These are phyloP conservation scores for Salvia miltiorrhiza DNA, from an alignment of 257 asterid genomes.

Conservation along the genomic window DNA sequence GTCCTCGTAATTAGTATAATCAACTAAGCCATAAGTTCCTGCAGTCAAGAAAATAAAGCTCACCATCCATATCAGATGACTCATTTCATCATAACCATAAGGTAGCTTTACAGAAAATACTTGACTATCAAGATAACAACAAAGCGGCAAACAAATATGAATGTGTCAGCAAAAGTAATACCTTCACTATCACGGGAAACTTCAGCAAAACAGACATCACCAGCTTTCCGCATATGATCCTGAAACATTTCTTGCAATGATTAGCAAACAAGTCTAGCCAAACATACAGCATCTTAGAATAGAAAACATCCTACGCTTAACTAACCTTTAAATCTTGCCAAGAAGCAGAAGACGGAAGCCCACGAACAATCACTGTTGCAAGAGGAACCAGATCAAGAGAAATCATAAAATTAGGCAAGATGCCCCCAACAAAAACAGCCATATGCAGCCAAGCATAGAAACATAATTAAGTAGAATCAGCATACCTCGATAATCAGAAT, in stretches of 20 bases:
- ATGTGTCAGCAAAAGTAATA: conserved; percentile 21
- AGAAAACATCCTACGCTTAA: conserved; percentile 4
- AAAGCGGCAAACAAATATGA: background rate
- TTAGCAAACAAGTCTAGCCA: conserved; percentile 2
- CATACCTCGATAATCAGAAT: conserved; percentile 88
- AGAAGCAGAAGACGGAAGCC: conserved; percentile 98
- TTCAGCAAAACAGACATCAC: conserved; percentile 99
- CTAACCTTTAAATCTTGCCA: conserved; percentile 99
- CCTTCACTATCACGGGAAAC: conserved; percentile 97
- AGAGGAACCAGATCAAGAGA: conserved; percentile 3
- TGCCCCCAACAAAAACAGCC: background rate
- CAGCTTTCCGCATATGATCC: conserved; percentile 99
- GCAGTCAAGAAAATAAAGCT: conserved; percentile 21
- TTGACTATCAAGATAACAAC: background rate
- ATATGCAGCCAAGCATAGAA: background rate
- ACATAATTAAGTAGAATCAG: background rate
- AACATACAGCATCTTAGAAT: background rate
- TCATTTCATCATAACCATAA: conserved; percentile 10
- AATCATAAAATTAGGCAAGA: background rate
- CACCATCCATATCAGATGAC: conserved; percentile 1
- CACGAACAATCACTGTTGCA: conserved; percentile 76
- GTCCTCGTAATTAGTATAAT: conserved; percentile 87
- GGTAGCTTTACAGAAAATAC: background rate
- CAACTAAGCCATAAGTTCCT: conserved; percentile 98
- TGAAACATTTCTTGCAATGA: conserved; percentile 31